Base-by-base conservation (phyloP, 2,329 filamentous ascomycete species). In the Penicillium sp. region DNA sequence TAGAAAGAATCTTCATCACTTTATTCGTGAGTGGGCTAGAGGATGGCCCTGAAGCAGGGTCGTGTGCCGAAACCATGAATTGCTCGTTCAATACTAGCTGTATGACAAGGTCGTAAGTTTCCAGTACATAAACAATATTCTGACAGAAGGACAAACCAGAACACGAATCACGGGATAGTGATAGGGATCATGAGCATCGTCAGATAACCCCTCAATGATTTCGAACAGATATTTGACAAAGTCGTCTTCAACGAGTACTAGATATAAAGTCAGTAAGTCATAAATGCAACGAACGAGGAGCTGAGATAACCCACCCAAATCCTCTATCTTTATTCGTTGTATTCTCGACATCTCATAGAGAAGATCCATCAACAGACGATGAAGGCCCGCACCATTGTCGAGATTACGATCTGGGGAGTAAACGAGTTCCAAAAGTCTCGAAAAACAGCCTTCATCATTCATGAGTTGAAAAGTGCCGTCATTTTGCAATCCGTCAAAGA, bases 281-380 rank as follows among this genome's bases (percentile, higher is more conserved):
- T 20, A 12, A 30, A 47, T 28, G 16, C 18, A 11, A 14, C 14
- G 14, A n/a, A 16, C 16, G 4, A 5, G 30, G 16, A 3, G 12
- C 16, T 35, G 12, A 26, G 45, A 23, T 24, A 4, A 46, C 88
- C 56, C 83, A 90, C 74, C 83, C 62, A 99, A 75, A 69, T 99
- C 93, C 62, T 90, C 85, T 59, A 82, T 76, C 55, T 83, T 86
- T 59, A 99, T 77, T 61, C 86, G 83, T 73, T 97, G 91, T 70
- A 97, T 91, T 59, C 95, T 84, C 46, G 91, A 92, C 89, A 97
- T 97, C 77, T 97, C 94, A 74, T 96, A 99, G 69, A 97, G 82
- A 56, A 99, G 77, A 72, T 97, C 89, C 66, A 99, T 80, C 52
- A 97, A 78, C 60, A 94, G 76, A 35, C 88, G 85, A 74, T 97